These are phyloP conservation scores for Arctium minus DNA, from an alignment of 129 eudicot genomes.

Conservation along the genomic window DNA sequence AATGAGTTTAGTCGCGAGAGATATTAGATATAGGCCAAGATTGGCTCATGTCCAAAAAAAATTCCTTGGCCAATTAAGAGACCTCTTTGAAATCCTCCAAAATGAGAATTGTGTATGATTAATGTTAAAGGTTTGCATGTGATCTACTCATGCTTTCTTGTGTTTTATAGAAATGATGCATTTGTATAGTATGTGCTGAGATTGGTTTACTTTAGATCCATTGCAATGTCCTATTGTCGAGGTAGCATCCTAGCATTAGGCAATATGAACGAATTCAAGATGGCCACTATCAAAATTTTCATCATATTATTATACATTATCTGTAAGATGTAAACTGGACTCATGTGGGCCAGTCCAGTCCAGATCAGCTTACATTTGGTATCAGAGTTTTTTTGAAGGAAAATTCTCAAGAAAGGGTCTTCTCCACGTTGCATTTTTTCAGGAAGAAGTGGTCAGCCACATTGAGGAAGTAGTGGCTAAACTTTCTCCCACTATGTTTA, in stretches of 20 bases:
- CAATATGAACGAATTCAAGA: neutral
- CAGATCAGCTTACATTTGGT: too few species aligned
- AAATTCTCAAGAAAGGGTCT: too few species aligned
- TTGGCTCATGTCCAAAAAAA: too few species aligned
- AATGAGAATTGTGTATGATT: neutral
- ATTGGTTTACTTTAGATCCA: constrained; percentile 12
- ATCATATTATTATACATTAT: constrained; percentile 1
- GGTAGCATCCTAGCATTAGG: constrained; percentile 8
- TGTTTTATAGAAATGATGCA: neutral
- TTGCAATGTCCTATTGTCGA: neutral
- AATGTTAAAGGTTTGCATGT: neutral
- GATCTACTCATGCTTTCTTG: neutral
- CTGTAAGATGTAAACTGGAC: too few species aligned
- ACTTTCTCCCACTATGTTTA: too few species aligned
- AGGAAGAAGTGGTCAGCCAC: too few species aligned
- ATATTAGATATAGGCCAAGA: too few species aligned
- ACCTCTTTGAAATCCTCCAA: neutral
- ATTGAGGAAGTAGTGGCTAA: too few species aligned
- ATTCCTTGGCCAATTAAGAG: neutral
- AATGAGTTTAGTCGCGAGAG: too few species aligned
- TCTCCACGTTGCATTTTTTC: too few species aligned
- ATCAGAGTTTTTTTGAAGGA: too few species aligned
- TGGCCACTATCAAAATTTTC: constrained; percentile 10
- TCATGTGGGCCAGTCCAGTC: too few species aligned
- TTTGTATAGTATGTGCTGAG: neutral